These are phyloP conservation scores for Vitis vinifera DNA, from an alignment of 164 flowering plant genomes.

Conservation along the genomic window ASM3070453v1 NC_081814.1:12904001-12904500, in stretches of 20 bases:
- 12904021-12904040: not conserved
- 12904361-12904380: too few species aligned
- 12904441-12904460: too few species aligned
- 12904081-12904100: slow-evolving; percentile 1
- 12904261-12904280: not conserved
- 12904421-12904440: too few species aligned
- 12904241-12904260: slow-evolving; percentile 6
- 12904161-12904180: slow-evolving; percentile 34
- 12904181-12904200: slow-evolving; percentile 95
- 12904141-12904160: slow-evolving; percentile 1
- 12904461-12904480: too few species aligned
- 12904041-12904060: slow-evolving; percentile 1
- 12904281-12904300: not conserved
- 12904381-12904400: too few species aligned
- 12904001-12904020: slow-evolving; percentile 6
- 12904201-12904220: slow-evolving; percentile 77
- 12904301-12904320: too few species aligned
- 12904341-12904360: too few species aligned
- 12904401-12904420: too few species aligned
- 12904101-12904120: not conserved
- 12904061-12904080: slow-evolving; percentile 4
- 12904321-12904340: too few species aligned
- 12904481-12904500: too few species aligned
- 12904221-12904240: slow-evolving; percentile 94
- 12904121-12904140: not conserved